Percentiles rank a stretch among this genome's conserved stretches.
These are phyloP conservation scores for Metschnikowia bowlesiae DNA, from an alignment of 805 yeast species.

Conservation along the genomic window DNA sequence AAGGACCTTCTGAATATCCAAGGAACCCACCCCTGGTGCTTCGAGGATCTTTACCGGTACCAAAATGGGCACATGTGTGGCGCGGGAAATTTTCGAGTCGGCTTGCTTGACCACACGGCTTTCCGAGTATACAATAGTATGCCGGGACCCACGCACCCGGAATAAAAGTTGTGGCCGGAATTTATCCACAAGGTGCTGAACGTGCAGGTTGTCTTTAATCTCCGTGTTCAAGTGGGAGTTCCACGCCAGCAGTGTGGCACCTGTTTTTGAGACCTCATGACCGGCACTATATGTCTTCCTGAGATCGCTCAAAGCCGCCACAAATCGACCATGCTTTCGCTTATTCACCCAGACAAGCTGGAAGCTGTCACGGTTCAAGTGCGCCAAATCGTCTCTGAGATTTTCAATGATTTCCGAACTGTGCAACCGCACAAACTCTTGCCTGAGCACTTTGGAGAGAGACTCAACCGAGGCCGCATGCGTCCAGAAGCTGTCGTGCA, in stretches of 20 bases:
- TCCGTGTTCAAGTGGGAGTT: slow-evolving; percentile 11
- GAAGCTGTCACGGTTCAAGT: slow-evolving; percentile 20
- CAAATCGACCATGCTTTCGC: slow-evolving; percentile 8
- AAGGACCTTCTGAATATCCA: slow-evolving; percentile 29
- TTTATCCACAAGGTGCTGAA: slow-evolving; percentile 15
- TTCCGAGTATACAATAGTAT: slow-evolving; percentile 5
- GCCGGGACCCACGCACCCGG: slow-evolving; percentile 4
- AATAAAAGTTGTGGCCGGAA: slow-evolving; percentile 23
- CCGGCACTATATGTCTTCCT: slow-evolving; percentile 6
- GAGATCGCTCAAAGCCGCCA: slow-evolving; percentile 2
- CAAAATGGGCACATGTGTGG: slow-evolving; percentile 23
- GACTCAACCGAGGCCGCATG: slow-evolving; percentile 27
- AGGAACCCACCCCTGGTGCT: slow-evolving; percentile 28
- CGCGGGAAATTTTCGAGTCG: not conserved
- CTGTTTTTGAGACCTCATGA: not conserved
- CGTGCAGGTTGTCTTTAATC: slow-evolving; percentile 5
- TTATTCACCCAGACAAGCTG: slow-evolving; percentile 33
- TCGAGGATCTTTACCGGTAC: slow-evolving; percentile 28
- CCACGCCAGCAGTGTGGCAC: not conserved
- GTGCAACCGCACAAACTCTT: slow-evolving; percentile 35
- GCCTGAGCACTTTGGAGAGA: slow-evolving; percentile 25
- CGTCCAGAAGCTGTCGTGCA: slow-evolving; percentile 46
- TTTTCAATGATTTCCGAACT: slow-evolving; percentile 21
- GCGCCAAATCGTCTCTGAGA: slow-evolving; percentile 24
- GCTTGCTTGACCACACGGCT: not conserved